Percentiles rank a stretch among this genome's conserved stretches.
These are phyloP conservation scores for Candida glaebosa DNA, from an alignment of 805 yeast species.

Conservation along the genomic window DNA sequence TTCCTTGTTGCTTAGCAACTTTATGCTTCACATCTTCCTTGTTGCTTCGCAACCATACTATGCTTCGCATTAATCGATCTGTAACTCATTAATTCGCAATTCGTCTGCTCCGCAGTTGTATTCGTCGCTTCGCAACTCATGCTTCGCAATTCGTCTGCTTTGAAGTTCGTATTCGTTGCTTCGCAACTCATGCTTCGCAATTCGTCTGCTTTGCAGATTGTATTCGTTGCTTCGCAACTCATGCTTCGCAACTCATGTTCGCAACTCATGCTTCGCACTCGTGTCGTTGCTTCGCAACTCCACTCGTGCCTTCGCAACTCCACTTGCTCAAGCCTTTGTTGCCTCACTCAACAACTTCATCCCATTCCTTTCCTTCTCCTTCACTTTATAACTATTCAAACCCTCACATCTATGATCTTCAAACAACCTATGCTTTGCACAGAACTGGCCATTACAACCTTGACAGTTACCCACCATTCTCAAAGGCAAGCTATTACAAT, in stretches of 20 bases:
- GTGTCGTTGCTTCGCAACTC: not conserved
- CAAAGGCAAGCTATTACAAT: constrained; percentile 63
- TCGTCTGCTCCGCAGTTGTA: not conserved
- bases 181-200: not conserved
- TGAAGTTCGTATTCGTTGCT: not conserved
- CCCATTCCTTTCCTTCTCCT: constrained; percentile 80
- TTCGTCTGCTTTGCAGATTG: too few species aligned
- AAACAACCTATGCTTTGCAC: constrained; percentile 81
- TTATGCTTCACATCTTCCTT: too few species aligned
- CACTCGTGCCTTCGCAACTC: not conserved
- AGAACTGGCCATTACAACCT: constrained; percentile 79
- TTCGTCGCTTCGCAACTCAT: not conserved
- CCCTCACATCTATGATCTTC: constrained; percentile 84
- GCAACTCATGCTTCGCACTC: not conserved
- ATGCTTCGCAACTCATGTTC: not conserved
- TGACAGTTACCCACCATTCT: constrained; percentile 79
- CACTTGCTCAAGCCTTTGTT: constrained; percentile 42
- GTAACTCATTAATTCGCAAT: too few species aligned
- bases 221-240: not conserved
- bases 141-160: not conserved
- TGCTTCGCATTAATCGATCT: too few species aligned
- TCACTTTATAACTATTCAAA: constrained; percentile 74
- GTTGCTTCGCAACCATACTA: too few species aligned
- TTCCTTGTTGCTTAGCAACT: too few species aligned
- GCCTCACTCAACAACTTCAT: constrained; percentile 78